A percentile compares a stretch with the other conserved stretches of the same genome.
Conservation (phyloP, 139 green algal species). For the Chlorella sorokiniana region DNA sequence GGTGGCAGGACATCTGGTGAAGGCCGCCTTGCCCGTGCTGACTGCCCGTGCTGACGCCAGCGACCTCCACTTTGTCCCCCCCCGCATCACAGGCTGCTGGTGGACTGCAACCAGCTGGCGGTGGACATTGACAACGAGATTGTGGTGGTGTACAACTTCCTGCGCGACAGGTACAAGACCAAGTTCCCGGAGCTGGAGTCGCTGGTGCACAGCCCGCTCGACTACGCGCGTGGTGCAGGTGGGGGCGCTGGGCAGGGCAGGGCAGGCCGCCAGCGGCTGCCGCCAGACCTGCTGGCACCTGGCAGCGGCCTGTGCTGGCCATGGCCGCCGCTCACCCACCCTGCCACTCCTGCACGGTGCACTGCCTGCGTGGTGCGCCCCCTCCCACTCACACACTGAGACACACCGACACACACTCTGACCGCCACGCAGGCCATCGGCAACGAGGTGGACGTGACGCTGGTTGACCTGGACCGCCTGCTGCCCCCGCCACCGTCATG, state of each 20-base stretch:
- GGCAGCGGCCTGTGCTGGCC: no score
- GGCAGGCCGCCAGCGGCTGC: background rate
- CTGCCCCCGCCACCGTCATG: conserved; percentile 93
- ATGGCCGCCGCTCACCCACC: no score
- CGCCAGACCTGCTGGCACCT: background rate
- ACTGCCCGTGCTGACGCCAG: background rate
- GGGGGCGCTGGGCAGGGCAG: background rate
- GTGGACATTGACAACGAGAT: conserved; percentile 98
- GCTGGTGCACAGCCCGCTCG: conserved; percentile 86
- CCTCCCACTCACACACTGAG: background rate
- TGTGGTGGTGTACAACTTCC: conserved; percentile 83
- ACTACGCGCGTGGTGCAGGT: conserved; percentile 91
- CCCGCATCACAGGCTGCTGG: conserved; percentile 71
- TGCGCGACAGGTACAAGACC: conserved; percentile 60
- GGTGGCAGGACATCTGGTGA: background rate
- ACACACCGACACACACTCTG: no score
- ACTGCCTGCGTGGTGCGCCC: no score
- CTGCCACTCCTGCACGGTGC: no score
- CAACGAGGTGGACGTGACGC: conserved; percentile 81
- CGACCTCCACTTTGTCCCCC: background rate
- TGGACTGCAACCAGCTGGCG: conserved; percentile 94
- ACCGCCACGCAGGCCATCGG: conserved; percentile 34
- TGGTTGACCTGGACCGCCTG: conserved; percentile 77
- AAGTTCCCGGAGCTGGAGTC: conserved; percentile 96
- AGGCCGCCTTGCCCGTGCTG: background rate